Evolutionary conservation across 225 moss, liverwort and hornwort species (phyloP).

Genomic region (Takakia lepidozioides): DNA sequence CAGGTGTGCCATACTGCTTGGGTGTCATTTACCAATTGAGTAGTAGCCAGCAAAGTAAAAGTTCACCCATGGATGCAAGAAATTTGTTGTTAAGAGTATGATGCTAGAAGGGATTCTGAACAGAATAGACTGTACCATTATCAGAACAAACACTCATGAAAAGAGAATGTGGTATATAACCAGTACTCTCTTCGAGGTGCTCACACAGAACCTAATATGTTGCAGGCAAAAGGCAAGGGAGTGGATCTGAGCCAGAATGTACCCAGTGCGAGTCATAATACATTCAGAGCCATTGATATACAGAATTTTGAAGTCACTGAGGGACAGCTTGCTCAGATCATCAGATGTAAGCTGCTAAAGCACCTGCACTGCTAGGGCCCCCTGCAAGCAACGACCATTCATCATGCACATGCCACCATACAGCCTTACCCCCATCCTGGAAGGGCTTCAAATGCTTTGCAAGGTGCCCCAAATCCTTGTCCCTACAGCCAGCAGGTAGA

Average conservation of each 20-base stretch:
- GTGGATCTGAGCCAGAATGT: background rate
- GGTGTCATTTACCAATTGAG: too few relatives aligned
- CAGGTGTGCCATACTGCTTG: too few relatives aligned
- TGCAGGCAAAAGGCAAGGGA: too few relatives aligned
- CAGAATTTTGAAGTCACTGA: slow-evolving; percentile 71
- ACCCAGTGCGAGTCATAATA: slow-evolving; percentile 91
- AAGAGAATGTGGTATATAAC: too few relatives aligned
- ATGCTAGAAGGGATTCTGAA: too few relatives aligned
- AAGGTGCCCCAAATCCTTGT: slow-evolving; percentile 95
- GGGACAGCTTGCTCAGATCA: slow-evolving; percentile 86
- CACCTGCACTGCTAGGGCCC: slow-evolving; percentile 60
- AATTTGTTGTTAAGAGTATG: too few relatives aligned
- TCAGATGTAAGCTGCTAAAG: slow-evolving; percentile 74
- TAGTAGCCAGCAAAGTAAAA: too few relatives aligned
- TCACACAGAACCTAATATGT: too few relatives aligned
- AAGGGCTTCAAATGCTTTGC: slow-evolving; percentile 83
- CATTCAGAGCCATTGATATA: slow-evolving; percentile 82
- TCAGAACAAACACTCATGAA: too few relatives aligned
- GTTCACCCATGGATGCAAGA: too few relatives aligned
- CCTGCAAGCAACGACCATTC: slow-evolving; percentile 90
- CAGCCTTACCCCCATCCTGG: slow-evolving; percentile 81
- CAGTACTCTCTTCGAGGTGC: too few relatives aligned
- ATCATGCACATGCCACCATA: slow-evolving; percentile 98
- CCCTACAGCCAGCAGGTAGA: slow-evolving; percentile 97
- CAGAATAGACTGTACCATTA: too few relatives aligned